Percentiles rank a stretch among this genome's conserved stretches.
phyloP scores from a whole-genome alignment of 768 basidiomycete species.

The Dictyophora rubrovolvata region DNA sequence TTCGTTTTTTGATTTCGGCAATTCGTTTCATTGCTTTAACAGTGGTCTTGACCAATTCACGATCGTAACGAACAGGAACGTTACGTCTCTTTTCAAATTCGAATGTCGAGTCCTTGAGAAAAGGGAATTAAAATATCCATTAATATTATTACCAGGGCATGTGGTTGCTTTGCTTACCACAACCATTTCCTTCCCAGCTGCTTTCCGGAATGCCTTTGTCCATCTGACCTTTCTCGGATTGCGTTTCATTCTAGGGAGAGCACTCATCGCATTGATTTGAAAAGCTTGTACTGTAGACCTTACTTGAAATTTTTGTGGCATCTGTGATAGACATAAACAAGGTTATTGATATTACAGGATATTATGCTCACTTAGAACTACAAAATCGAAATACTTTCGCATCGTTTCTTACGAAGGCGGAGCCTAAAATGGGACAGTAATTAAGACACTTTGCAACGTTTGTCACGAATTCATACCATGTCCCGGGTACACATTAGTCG shows the following conservation, averaged over 20 bases:
- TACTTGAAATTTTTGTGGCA: constrained; percentile 99
- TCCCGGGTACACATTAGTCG: constrained; percentile 91
- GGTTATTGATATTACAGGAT: not conserved
- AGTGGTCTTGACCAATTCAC: constrained; percentile 85
- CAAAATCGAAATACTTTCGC: constrained; percentile 98
- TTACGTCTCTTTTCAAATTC: constrained; percentile 99
- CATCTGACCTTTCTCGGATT: constrained; percentile 98
- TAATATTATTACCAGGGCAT: not conserved
- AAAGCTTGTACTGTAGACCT: constrained; percentile 14
- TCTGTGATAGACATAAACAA: constrained; percentile 31
- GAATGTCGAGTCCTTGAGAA: constrained; percentile 82
- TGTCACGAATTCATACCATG: constrained; percentile 51
- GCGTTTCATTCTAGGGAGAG: constrained; percentile 84
- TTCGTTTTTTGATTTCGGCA: constrained; percentile 78
- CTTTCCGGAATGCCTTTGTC: constrained; percentile 99
- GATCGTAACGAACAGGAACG: constrained; percentile 92
- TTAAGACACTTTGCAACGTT: not conserved
- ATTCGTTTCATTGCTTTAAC: constrained; percentile 95
- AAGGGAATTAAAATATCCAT: not conserved
- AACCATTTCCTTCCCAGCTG: constrained; percentile 99
- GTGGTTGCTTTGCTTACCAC: constrained; percentile 56
- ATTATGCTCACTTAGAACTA: constrained; percentile 72
- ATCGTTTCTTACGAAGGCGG: constrained; percentile 95
- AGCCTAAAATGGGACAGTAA: constrained; percentile 35
- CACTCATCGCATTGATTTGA: not conserved